Conservation (phyloP, 2,329 filamentous ascomycete genomes). For the Alternaria longipes region DNA sequence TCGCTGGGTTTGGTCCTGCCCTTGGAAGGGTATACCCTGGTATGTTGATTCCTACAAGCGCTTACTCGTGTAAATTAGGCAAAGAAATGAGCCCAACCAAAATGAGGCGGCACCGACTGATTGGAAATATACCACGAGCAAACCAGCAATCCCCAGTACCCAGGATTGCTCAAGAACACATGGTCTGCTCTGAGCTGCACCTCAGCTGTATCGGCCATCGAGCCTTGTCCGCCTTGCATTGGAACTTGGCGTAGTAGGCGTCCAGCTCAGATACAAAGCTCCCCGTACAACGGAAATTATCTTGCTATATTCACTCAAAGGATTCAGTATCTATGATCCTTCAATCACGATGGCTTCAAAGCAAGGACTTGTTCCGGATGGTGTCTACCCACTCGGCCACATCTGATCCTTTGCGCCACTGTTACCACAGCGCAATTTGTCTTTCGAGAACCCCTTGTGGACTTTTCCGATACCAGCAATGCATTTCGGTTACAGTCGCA, state of each 20-base stretch:
- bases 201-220: background rate
- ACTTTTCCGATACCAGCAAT: background rate
- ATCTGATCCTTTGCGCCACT: conserved; percentile 5
- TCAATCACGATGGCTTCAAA: conserved; percentile 5
- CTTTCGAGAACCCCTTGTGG: background rate
- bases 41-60: background rate
- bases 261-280: conserved; percentile 1
- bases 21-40: conserved; percentile 9
- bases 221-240: conserved; percentile 1
- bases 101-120: conserved; percentile 18
- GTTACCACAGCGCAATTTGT: background rate
- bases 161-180: conserved; percentile 12
- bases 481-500: background rate
- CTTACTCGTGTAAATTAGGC: conserved; percentile 23
- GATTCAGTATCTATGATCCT: conserved; percentile 9
- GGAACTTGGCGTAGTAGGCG: background rate
- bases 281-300: conserved; percentile 14
- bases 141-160: conserved; percentile 7
- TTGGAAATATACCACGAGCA: conserved; percentile 7
- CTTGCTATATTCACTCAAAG: conserved; percentile 11
- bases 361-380: conserved; percentile 5
- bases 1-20: conserved; percentile 1
- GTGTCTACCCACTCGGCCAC: background rate
- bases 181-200: conserved; percentile 15
- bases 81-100: conserved; percentile 14